phyloP scores from a whole-genome alignment of 225 moss, liverwort and hornwort genomes.

The Physcomitrellopsis africana region DNA sequence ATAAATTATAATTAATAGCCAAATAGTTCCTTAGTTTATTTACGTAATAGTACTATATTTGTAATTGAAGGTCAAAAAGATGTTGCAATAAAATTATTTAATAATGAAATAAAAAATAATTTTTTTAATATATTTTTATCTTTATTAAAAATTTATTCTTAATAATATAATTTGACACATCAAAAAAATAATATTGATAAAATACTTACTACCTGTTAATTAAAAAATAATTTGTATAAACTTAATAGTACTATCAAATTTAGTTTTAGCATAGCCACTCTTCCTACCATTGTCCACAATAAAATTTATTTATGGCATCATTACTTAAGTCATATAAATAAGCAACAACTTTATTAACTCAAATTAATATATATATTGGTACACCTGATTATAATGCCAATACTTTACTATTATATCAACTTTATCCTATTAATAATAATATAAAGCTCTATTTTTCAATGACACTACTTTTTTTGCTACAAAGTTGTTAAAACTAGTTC shows the following conservation, averaged over 20 bases:
- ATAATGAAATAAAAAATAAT: too few relatives aligned
- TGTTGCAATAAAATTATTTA: slow-evolving; percentile 13
- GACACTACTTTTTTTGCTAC: background rate
- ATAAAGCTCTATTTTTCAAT: background rate
- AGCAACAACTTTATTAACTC: too few relatives aligned
- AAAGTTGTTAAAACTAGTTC: background rate
- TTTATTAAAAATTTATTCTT: too few relatives aligned
- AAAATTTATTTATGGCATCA: background rate
- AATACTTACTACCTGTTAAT: background rate
- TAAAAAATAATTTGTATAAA: too few relatives aligned
- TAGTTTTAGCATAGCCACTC: background rate
- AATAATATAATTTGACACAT: background rate
- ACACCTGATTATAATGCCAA: background rate
- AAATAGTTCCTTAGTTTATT: background rate
- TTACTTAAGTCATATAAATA: background rate
- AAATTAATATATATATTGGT: background rate
- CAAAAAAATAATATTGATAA: background rate
- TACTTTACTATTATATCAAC: background rate
- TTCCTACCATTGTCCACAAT: background rate
- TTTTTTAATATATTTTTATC: background rate
- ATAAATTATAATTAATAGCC: background rate
- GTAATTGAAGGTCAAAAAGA: background rate
- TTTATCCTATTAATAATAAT: background rate
- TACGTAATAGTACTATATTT: background rate
- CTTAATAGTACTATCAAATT: too few relatives aligned